Percentiles rank a stretch among this genome's conserved stretches.
These are phyloP conservation scores for Beauveria sp. DNA, from an alignment of 2,329 filamentous ascomycete species.

Conservation along the genomic window DNA sequence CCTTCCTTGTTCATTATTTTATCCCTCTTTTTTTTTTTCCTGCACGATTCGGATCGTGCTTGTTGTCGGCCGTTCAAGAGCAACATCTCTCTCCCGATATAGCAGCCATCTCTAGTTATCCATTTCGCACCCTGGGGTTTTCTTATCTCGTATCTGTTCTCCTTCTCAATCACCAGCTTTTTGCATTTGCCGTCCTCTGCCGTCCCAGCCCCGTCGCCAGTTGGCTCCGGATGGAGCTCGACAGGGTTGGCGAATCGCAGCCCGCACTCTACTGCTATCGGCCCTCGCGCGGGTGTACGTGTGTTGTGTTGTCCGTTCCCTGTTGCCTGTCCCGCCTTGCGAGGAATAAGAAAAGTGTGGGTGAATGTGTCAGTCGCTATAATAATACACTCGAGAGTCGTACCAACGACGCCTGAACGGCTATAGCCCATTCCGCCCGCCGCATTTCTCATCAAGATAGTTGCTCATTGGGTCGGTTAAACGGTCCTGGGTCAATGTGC, in stretches of 20 bases:
- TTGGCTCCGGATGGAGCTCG: neutral
- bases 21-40: neutral
- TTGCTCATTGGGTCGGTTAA: too few relatives aligned
- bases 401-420: too few relatives aligned
- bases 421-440: too few relatives aligned
- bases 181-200: neutral
- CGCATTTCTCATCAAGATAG: too few relatives aligned
- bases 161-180: neutral
- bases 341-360: neutral
- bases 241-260: slow-evolving; percentile 2
- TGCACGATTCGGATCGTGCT: neutral
- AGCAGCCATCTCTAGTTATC: too few relatives aligned
- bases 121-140: neutral
- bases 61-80: too few relatives aligned
- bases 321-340: too few relatives aligned
- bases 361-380: neutral
- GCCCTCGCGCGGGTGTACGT: neutral
- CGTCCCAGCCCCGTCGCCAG: neutral
- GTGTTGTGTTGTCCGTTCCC: neutral
- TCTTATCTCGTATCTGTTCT: neutral
- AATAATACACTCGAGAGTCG: too few relatives aligned
- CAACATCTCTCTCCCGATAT: too few relatives aligned
- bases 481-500: too few relatives aligned
- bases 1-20: neutral
- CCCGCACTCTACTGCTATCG: neutral